Evolutionary conservation across 805 yeast species (phyloP).

Genomic region (Zygoascus bituminiphila): DNA sequence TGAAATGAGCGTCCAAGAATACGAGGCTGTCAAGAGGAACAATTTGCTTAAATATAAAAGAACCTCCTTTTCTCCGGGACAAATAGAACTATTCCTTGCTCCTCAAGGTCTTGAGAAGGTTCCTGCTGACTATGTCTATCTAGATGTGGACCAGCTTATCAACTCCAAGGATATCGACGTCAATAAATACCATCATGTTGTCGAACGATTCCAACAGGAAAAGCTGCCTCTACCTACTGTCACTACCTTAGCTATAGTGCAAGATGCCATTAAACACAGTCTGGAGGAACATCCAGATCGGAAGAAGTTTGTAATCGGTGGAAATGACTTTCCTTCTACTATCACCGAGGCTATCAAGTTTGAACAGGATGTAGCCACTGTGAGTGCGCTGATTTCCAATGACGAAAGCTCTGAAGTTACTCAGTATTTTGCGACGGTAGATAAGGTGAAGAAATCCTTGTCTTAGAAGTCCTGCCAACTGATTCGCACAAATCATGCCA

Average conservation of each 20-base stretch:
- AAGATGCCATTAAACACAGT: constrained; percentile 55
- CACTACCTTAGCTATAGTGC: constrained; percentile 68
- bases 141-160: constrained; percentile 82
- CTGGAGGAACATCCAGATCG: constrained; percentile 32
- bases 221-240: constrained; percentile 83
- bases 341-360: constrained; percentile 89
- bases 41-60: constrained; percentile 11
- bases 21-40: constrained; percentile 2
- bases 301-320: constrained; percentile 56
- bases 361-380: constrained; percentile 50
- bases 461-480: too few species aligned
- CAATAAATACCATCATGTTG: constrained; percentile 66
- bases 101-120: constrained; percentile 85
- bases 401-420: constrained; percentile 5
- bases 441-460: constrained; percentile 3
- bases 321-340: constrained; percentile 83
- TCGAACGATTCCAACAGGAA: constrained; percentile 71
- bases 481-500: not conserved
- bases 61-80: constrained; percentile 50
- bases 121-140: constrained; percentile 63
- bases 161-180: constrained; percentile 70
- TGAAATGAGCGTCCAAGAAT: constrained; percentile 17
- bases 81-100: constrained; percentile 73
- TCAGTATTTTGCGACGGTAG: constrained; percentile 7
- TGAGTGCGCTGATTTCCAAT: constrained; percentile 61